These are phyloP conservation scores for Aegilops longissima DNA, from an alignment of 176 grass and related monocot genomes.

Conservation along the genomic window DNA sequence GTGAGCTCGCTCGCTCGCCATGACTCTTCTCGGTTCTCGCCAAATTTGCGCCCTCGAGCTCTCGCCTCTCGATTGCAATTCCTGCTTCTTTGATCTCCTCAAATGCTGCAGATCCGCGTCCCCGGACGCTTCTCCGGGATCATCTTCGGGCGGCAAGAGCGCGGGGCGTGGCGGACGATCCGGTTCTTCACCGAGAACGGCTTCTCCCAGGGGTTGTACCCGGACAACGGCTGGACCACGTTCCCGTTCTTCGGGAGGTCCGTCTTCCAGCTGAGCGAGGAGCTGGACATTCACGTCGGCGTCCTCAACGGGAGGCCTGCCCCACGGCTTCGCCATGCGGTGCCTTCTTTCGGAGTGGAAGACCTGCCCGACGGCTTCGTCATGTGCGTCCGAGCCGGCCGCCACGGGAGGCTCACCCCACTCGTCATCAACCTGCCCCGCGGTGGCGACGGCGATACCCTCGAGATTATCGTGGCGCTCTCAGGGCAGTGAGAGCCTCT, in stretches of 20 bases:
- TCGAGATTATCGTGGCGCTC: not conserved
- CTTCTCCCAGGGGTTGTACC: not conserved
- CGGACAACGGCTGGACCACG: not conserved
- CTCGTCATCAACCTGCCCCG: slow-evolving; percentile 16
- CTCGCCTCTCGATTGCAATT: not conserved
- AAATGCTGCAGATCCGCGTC: not conserved
- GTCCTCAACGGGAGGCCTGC: not conserved
- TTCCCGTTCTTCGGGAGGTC: not conserved
- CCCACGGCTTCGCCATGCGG: not conserved
- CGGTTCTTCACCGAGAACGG: not conserved
- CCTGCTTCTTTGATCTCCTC: not conserved
- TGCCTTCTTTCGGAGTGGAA: not conserved
- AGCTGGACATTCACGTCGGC: not conserved
- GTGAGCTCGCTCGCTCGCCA: slow-evolving; percentile 5
- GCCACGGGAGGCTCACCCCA: slow-evolving; percentile 10
- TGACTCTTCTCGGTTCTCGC: too few relatives aligned
- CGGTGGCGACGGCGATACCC: not conserved
- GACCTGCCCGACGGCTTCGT: not conserved
- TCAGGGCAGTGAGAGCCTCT: too few relatives aligned
- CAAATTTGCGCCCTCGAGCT: not conserved
- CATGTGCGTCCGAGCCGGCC: slow-evolving; percentile 7
- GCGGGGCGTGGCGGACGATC: not conserved
- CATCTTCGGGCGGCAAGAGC: not conserved
- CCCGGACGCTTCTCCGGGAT: not conserved
- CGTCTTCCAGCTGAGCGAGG: not conserved